These are phyloP conservation scores for Murraya koenigii DNA, from an alignment of 345 rosid species.

Conservation along the genomic window DNA sequence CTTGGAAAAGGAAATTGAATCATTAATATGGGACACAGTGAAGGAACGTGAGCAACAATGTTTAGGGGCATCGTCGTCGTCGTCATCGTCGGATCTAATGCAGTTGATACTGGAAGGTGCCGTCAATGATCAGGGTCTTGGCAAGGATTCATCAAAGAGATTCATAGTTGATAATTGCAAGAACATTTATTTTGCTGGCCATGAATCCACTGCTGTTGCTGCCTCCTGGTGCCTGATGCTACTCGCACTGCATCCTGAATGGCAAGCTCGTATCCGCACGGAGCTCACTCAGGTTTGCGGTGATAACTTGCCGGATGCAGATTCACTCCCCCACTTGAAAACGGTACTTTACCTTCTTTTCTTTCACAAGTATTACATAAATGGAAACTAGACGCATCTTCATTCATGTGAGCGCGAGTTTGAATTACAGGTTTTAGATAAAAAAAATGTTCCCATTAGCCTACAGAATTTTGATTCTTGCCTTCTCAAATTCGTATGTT, in stretches of 20 bases:
- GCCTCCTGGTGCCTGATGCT: constrained; percentile 90
- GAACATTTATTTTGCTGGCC: constrained; percentile 81
- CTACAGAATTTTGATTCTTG: too few relatives aligned
- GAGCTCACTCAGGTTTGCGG: constrained; percentile 48
- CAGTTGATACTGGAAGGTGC: constrained; percentile 69
- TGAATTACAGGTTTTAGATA: too few relatives aligned
- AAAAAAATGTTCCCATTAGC: too few relatives aligned
- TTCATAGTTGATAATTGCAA: constrained; percentile 86
- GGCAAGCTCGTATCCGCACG: constrained; percentile 62
- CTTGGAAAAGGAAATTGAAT: constrained; percentile 59
- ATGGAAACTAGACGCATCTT: too few relatives aligned
- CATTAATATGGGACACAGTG: constrained; percentile 70
- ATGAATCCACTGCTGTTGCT: constrained; percentile 68
- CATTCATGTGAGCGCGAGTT: too few relatives aligned
- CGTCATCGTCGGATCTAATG: constrained; percentile 49
- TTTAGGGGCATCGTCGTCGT: constrained; percentile 22
- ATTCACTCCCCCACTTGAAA: constrained; percentile 48
- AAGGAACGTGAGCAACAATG: constrained; percentile 46
- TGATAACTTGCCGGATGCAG: constrained; percentile 38
- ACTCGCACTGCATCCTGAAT: constrained; percentile 66
- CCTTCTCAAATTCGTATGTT: too few relatives aligned
- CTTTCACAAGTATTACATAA: too few relatives aligned
- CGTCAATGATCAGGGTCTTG: constrained; percentile 26
- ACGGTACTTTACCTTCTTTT: constrained; percentile 32
- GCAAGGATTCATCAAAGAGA: constrained; percentile 41